Percentiles rank a stretch among this genome's conserved stretches.
phyloP scores from a whole-genome alignment of 2,329 filamentous ascomycete species.

The Fusarium sp. region DNA sequence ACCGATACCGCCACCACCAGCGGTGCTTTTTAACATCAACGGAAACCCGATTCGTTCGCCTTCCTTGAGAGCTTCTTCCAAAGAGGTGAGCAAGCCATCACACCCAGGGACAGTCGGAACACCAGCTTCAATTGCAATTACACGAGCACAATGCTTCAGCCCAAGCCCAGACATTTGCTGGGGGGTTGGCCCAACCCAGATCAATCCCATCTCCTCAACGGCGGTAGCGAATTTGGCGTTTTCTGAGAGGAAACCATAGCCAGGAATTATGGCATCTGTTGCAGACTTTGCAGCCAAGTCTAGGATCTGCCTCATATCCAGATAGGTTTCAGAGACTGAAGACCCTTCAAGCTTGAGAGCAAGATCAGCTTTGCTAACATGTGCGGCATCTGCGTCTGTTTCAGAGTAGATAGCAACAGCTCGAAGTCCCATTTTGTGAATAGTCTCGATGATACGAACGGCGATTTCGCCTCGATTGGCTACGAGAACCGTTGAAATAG shows the following conservation, averaged over 20 bases:
- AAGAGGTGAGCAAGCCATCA: constrained; percentile 43
- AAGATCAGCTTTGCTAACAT: constrained; percentile 76
- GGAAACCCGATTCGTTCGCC: constrained; percentile 54
- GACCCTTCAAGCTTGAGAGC: constrained; percentile 72
- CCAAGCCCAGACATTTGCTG: constrained; percentile 57
- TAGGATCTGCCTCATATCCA: constrained; percentile 74
- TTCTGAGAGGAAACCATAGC: constrained; percentile 76
- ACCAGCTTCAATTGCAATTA: constrained; percentile 48
- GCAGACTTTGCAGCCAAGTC: constrained; percentile 62
- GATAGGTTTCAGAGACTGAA: constrained; percentile 64
- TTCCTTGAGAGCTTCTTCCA: constrained; percentile 49
- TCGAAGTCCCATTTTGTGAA: constrained; percentile 74
- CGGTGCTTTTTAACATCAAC: constrained; percentile 63
- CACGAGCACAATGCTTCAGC: constrained; percentile 55
- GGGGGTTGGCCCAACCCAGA: constrained; percentile 70
- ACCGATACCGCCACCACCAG: constrained; percentile 62
- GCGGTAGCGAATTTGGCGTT: constrained; percentile 71
- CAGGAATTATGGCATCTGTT: constrained; percentile 72
- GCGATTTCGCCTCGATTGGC: constrained; percentile 76
- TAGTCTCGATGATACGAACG: constrained; percentile 76
- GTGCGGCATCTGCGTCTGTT: constrained; percentile 72
- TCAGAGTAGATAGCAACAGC: constrained; percentile 79
- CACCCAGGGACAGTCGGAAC: constrained; percentile 56
- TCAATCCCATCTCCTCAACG: constrained; percentile 66
- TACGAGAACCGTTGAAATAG: constrained; percentile 64